Base-by-base conservation (phyloP, 805 yeast genomes). In the Brettanomyces bruxellensis region DNA sequence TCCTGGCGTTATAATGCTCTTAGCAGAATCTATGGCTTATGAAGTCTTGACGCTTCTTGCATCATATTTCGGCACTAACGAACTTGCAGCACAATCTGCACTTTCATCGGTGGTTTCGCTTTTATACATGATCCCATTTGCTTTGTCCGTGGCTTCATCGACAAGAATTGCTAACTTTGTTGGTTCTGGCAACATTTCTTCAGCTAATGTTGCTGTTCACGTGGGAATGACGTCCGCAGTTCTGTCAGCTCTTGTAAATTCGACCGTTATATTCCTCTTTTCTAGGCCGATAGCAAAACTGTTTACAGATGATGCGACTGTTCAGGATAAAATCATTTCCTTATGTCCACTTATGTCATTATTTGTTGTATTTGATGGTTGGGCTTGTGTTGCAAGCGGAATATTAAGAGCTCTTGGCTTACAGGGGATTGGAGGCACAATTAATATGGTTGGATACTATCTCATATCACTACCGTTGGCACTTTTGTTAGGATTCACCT, bases 351-450 rank as follows among this genome's bases (percentile, higher is more conserved):
- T 80, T 41, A 75, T 85, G 25, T 78, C 89, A 1, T 52, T 80
- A 2, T 75, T 82, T 52, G 88, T 83, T 52, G 62, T 86, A 2
- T 73, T 77, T 47, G 95, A 86, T 60, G 81, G 87, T 3, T 58
- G 83, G 14, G 83, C 86, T 13, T 77, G 83, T 40, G 79, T 84
- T 14, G 80, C 87, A 3, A 79, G 83, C 38, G 93, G 90, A 1
- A 72, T 83, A 34, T 65, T 86, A 48, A 67, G 95, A 49, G 89
- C 90, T 1, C 82, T 83, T 59, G 95, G 91, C 0, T 66, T 80
- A 41, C 95, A 86, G 60, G 74, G 72, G 43, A 70, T 83, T 41
- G 95, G 95, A 3, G 87, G 91, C 0, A 52, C 75, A 11, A 67
- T 86, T 44, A 86, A 85, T 55, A 68, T 86, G 41, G 57, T 83